Conservation (phyloP, 306 rosid genomes). For the Trifolium subterraneum region DNA sequence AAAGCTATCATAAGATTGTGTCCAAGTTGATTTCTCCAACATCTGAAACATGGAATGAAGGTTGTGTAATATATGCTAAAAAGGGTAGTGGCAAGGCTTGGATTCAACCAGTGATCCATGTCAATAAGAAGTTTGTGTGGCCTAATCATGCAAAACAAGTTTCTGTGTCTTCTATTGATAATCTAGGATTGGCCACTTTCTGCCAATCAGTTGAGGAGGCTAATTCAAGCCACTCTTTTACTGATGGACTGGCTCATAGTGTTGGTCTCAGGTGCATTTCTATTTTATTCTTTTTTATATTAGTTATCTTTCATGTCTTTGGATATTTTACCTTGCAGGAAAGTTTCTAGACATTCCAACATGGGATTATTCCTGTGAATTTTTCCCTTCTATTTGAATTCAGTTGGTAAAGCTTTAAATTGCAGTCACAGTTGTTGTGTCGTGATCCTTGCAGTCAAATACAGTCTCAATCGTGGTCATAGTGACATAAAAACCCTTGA, state of each 20-base stretch:
- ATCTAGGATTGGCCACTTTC: constrained; percentile 79
- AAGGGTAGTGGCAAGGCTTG: constrained; percentile 81
- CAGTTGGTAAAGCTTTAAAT: background rate
- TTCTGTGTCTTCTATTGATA: constrained; percentile 70
- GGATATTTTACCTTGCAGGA: background rate
- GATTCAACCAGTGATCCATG: constrained; percentile 77
- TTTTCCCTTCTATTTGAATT: background rate
- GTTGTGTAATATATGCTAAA: constrained; percentile 81
- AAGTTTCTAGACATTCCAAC: background rate
- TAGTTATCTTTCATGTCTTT: background rate
- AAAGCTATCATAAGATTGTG: constrained; percentile 71
- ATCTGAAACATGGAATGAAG: constrained; percentile 78
- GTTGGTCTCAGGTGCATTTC: constrained; percentile 78
- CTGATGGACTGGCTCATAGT: constrained; percentile 84
- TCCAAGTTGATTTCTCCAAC: constrained; percentile 66
- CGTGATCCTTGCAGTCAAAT: background rate
- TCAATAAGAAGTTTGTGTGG: constrained; percentile 64
- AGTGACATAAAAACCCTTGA: background rate
- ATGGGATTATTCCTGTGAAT: background rate
- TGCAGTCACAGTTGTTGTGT: background rate
- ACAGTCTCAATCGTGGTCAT: background rate
- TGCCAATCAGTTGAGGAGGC: constrained; percentile 82
- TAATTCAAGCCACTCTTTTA: constrained; percentile 84
- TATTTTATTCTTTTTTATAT: constrained; percentile 31
- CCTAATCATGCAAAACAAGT: constrained; percentile 74